A percentile compares a stretch with the other conserved stretches of the same genome.
Evolutionary conservation across 1,284 basidiomycete genomes (phyloP).

Genomic region (Marasmius fiardii): DNA sequence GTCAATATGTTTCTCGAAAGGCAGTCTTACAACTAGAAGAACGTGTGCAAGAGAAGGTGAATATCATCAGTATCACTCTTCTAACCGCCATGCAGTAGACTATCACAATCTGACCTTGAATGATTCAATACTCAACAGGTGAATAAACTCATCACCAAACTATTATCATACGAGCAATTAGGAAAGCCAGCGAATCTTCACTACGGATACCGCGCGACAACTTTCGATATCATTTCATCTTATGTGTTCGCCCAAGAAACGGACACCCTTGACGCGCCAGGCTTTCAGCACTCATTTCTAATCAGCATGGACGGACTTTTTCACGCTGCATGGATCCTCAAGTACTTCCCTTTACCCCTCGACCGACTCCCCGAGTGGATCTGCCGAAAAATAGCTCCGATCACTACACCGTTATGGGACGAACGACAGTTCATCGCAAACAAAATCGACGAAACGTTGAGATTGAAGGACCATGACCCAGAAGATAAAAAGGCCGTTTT

Average conservation of each 20-base stretch:
- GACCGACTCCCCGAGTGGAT: neutral
- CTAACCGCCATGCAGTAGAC: neutral
- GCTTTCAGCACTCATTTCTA: neutral
- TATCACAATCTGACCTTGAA: conserved; percentile 14
- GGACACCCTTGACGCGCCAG: neutral
- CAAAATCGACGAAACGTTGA: neutral
- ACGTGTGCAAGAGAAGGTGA: conserved; percentile 20
- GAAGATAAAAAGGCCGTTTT: neutral
- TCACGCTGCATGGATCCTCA: conserved; percentile 30
- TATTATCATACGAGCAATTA: neutral
- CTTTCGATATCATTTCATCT: neutral
- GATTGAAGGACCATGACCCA: too few species aligned
- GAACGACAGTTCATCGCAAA: neutral
- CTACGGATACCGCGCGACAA: neutral
- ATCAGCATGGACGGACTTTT: conserved; percentile 20
- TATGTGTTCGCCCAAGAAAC: neutral
- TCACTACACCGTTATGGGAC: neutral
- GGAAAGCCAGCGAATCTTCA: neutral
- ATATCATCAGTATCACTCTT: neutral
- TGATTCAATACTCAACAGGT: neutral
- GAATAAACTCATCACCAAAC: neutral
- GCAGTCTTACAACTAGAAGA: conserved; percentile 22
- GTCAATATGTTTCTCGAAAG: conserved; percentile 23
- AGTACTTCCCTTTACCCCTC: neutral
- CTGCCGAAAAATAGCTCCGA: neutral